Evolutionary conservation across 2,329 filamentous ascomycete species (phyloP).

Genomic region (Aureobasidium sp.): DNA sequence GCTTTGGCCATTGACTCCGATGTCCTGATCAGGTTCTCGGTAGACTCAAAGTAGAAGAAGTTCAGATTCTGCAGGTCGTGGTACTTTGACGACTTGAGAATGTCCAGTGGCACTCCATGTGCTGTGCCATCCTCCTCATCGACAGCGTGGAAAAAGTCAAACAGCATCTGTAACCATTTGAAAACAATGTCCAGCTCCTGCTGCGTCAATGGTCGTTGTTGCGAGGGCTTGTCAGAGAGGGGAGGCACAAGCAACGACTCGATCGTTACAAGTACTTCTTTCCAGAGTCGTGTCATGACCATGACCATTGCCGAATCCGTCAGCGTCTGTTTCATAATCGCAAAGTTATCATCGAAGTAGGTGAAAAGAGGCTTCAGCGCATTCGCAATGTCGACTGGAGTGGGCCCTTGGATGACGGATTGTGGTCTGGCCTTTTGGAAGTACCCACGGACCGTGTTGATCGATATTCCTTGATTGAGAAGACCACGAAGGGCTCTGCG

Average conservation of each 20-base stretch:
- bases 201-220: slow-evolving; percentile 71
- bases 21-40: slow-evolving; percentile 84
- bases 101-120: slow-evolving; percentile 79
- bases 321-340: slow-evolving; percentile 95
- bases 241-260: slow-evolving; percentile 86
- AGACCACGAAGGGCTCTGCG: slow-evolving; percentile 67
- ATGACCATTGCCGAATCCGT: slow-evolving; percentile 95
- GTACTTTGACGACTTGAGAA: slow-evolving; percentile 95
- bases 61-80: slow-evolving; percentile 93
- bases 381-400: slow-evolving; percentile 62
- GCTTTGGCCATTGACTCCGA: slow-evolving; percentile 92
- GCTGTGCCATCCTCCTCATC: slow-evolving; percentile 77
- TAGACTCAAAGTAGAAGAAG: slow-evolving; percentile 96
- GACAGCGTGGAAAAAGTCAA: slow-evolving; percentile 89
- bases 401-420: slow-evolving; percentile 39
- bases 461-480: slow-evolving; percentile 61
- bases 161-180: slow-evolving; percentile 82
- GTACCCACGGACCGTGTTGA: slow-evolving; percentile 56
- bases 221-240: slow-evolving; percentile 85
- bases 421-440: slow-evolving; percentile 45
- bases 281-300: slow-evolving; percentile 97
- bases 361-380: slow-evolving; percentile 77
- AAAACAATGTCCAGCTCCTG: slow-evolving; percentile 93
- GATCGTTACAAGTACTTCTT: slow-evolving; percentile 87
- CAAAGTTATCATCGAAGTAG: slow-evolving; percentile 98